These are phyloP conservation scores for Amanita thiersii DNA, from an alignment of 768 basidiomycete species.

Conservation along the genomic window DNA sequence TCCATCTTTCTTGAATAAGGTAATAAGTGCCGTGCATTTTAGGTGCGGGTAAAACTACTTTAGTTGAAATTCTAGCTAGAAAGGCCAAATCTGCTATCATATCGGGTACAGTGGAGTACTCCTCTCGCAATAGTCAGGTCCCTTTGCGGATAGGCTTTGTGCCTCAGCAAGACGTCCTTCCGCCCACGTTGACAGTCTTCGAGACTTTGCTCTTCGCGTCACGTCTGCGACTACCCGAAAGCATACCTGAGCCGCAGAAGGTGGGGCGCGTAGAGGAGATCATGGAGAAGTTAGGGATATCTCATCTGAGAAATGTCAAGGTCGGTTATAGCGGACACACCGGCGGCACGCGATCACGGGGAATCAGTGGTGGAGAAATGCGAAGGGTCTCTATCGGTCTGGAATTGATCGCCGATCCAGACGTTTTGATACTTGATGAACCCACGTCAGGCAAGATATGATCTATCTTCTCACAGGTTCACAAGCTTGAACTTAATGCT, in stretches of 20 bases:
- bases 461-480: conserved; percentile 2
- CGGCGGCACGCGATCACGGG: conserved; percentile 64
- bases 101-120: conserved; percentile 59
- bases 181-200: conserved; percentile 68
- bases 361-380: conserved; percentile 90
- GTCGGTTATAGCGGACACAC: conserved; percentile 51
- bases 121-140: conserved; percentile 21
- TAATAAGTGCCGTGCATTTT: conserved; percentile 1
- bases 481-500: conserved; percentile 3
- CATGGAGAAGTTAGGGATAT: conserved; percentile 73
- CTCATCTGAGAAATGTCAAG: conserved; percentile 55
- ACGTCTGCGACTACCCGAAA: conserved; percentile 74
- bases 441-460: conserved; percentile 50
- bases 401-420: conserved; percentile 80
- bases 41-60: conserved; percentile 86
- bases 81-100: conserved; percentile 69
- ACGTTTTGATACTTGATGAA: conserved; percentile 82
- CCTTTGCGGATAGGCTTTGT: conserved; percentile 73
- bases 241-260: conserved; percentile 53
- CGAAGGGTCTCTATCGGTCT: conserved; percentile 85
- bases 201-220: conserved; percentile 85
- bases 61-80: conserved; percentile 85
- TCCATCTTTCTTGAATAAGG: not conserved
- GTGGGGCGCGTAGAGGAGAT: conserved; percentile 57
- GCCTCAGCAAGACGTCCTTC: conserved; percentile 80